A percentile compares a stretch with the other conserved stretches of the same genome.
Evolutionary conservation across 2,329 filamentous ascomycete genomes (phyloP).

Genomic region (Hyphodiscus sp.): DNA sequence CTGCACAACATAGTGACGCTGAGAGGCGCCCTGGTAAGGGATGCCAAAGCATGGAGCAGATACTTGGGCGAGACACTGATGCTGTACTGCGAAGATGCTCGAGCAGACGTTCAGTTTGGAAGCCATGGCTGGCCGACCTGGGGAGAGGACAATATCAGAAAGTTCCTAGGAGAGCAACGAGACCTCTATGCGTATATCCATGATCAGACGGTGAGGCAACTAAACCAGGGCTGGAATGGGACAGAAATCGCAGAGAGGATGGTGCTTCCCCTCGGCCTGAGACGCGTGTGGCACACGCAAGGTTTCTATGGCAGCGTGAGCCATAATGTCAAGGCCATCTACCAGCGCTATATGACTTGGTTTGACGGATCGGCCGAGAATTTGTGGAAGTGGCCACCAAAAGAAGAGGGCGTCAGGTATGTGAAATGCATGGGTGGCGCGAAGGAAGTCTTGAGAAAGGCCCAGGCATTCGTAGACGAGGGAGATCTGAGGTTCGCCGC

Average conservation of each 20-base stretch:
- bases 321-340: slow-evolving; percentile 36
- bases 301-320: slow-evolving; percentile 34
- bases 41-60: slow-evolving; percentile 34
- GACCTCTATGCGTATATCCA: slow-evolving; percentile 36
- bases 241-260: slow-evolving; percentile 36
- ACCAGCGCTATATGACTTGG: slow-evolving; percentile 29
- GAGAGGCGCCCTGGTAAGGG: slow-evolving; percentile 36
- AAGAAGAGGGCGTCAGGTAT: slow-evolving; percentile 31
- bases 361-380: slow-evolving; percentile 29
- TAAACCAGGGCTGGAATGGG: slow-evolving; percentile 33
- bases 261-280: slow-evolving; percentile 29
- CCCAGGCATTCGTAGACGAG: slow-evolving; percentile 23
- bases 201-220: slow-evolving; percentile 34
- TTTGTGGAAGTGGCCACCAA: slow-evolving; percentile 33
- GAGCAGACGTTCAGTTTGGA: slow-evolving; percentile 32
- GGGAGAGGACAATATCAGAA: slow-evolving; percentile 16
- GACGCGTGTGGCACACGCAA: slow-evolving; percentile 27
- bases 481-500: slow-evolving; percentile 35
- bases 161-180: slow-evolving; percentile 31
- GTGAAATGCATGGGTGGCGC: slow-evolving; percentile 34
- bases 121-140: slow-evolving; percentile 39
- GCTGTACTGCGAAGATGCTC: slow-evolving; percentile 26
- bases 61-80: slow-evolving; percentile 34
- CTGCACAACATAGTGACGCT: slow-evolving; percentile 38
- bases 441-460: slow-evolving; percentile 28